Base-by-base conservation (phyloP, 257 asterid species). In the Thymus quinquecostatus region DNA sequence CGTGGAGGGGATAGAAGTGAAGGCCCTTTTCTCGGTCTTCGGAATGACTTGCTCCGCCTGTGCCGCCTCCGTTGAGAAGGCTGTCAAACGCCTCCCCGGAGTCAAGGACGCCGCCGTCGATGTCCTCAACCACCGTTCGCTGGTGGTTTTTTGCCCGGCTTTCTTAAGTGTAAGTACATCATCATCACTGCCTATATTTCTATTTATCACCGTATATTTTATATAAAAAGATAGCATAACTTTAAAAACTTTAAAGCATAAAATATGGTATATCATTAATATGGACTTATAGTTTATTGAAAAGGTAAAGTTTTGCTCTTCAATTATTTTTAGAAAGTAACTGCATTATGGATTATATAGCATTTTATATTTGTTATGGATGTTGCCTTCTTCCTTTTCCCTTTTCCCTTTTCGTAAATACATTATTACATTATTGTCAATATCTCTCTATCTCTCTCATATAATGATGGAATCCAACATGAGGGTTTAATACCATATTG, bases 1-100 rank as follows among this genome's bases (percentile, higher is more conserved):
- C 71, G 49, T 76, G 59, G 64, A 78, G 51, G 82, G 53, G 27
- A n/a, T 76, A 6, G 89, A 84, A 53, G 72, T 78, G 1, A 85
- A 69, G 55, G 87, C 84, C 10, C 56, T 83, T 1, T 79, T 81
- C 74, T 71, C 85, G 0, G 89, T 86, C 75, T 74, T 79, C 30
- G 89, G 91, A 69, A 84, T 86, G 91, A 82, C 86, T 3, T 84
- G 92, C 76, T 80, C 92, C 58, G 86, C 89, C 60, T 86, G 92
- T 49, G 69, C 91, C 1, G 79, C 28, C 51, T 78, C 89, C 5
- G 86, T 86, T 1, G 92, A 86, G 82, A 84, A 84, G 76, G 89
- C 86, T 53, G 74, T 86, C 54, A 80, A 84, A 67, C 78, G 83
- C 66, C 84, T 86, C 59, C 80, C 83, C 43, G 88, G 90, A 27